phyloP scores from a whole-genome alignment of 73 alveolate species.

The Stentor coeruleus region DNA sequence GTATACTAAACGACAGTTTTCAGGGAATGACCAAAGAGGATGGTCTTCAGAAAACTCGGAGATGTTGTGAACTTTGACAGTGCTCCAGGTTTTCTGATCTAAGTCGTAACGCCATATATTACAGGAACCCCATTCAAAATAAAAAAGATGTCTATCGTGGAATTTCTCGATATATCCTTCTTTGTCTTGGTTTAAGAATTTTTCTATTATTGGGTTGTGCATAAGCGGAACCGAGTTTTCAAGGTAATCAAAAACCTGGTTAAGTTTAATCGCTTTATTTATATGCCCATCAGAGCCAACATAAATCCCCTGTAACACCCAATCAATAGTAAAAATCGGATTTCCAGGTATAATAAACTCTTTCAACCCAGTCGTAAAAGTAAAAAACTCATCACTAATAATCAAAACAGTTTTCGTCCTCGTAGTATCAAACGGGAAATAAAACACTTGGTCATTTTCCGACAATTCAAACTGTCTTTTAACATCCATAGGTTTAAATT shows the following conservation, averaged over 20 bases:
- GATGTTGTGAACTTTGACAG: not conserved
- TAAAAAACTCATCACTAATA: not conserved
- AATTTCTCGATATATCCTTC: not conserved
- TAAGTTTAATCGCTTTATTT: not conserved
- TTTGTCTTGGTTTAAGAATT: not conserved
- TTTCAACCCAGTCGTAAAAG: not conserved
- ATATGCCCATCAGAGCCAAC: not conserved
- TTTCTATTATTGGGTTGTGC: not conserved
- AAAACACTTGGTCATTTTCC: not conserved
- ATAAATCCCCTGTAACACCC: constrained; percentile 19
- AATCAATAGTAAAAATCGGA: not conserved
- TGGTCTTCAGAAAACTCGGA: not conserved
- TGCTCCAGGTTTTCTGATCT: not conserved
- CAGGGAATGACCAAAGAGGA: not conserved
- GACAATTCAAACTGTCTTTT: not conserved
- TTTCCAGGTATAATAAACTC: constrained; percentile 2
- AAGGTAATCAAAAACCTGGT: not conserved
- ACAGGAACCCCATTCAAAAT: constrained; percentile 4
- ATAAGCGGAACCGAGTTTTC: not conserved
- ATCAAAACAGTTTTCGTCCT: not conserved
- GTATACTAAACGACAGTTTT: not conserved
- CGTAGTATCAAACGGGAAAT: not conserved
- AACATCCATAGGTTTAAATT: constrained; percentile 6
- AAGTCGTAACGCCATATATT: constrained; percentile 12
- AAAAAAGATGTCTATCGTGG: not conserved